Percentiles rank a stretch among this genome's conserved stretches.
Conservation (phyloP, 148 eudicot genomes). For the Camellia lanceoleosa region DNA sequence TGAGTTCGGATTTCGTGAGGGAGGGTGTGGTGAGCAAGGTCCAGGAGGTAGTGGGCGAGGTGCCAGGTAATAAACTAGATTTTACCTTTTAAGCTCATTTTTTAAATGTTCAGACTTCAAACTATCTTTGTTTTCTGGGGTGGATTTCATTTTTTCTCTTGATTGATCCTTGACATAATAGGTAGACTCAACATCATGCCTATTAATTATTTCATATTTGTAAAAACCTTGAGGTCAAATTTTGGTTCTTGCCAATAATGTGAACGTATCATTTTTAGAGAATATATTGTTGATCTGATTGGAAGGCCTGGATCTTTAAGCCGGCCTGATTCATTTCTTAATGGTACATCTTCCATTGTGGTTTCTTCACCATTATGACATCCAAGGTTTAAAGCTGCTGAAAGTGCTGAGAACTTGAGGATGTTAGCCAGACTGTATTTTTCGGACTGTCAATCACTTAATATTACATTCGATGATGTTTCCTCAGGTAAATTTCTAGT, state of each 20-base stretch:
- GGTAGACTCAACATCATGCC: neutral
- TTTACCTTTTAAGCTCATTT: neutral
- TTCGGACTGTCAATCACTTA: constrained; percentile 21
- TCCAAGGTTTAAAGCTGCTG: constrained; percentile 20
- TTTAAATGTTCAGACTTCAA: neutral
- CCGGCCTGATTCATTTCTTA: constrained; percentile 25
- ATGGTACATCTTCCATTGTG: constrained; percentile 23
- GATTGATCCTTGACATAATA: neutral
- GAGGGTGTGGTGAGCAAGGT: no score
- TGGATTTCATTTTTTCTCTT: neutral
- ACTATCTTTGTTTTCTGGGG: neutral
- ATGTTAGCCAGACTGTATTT: constrained; percentile 20
- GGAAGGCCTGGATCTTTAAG: constrained; percentile 27
- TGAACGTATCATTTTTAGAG: constrained; percentile 18
- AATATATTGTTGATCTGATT: constrained; percentile 28
- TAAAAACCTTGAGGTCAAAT: neutral
- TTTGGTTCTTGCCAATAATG: neutral
- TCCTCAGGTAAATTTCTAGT: constrained; percentile 12
- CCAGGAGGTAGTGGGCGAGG: no score
- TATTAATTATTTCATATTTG: neutral
- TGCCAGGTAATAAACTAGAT: no score
- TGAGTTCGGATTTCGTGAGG: no score
- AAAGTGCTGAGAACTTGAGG: constrained; percentile 16
- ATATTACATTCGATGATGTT: constrained; percentile 20
- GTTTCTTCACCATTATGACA: constrained; percentile 30